A percentile compares a stretch with the other conserved stretches of the same genome.
Conservation (phyloP, 441 rosid genomes). For the Erysimum cheiri region DNA sequence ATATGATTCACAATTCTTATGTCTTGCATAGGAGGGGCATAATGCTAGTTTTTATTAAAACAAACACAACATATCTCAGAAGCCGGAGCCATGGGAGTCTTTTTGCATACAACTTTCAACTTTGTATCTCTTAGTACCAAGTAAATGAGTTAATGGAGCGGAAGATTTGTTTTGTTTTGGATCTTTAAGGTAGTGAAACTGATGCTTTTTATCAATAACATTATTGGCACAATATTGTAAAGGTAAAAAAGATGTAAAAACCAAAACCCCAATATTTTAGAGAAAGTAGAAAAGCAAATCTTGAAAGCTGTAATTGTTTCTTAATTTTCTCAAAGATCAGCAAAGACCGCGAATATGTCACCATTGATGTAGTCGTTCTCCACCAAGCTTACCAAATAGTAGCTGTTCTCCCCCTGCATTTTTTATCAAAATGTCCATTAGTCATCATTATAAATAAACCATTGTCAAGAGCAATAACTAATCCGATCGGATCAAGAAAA, state of each 20-base stretch:
- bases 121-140: background rate
- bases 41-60: background rate
- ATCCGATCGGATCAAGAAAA: background rate
- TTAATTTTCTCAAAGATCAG: constrained; percentile 55
- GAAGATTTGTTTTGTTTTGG: background rate
- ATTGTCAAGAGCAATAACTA: constrained; percentile 3
- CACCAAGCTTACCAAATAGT: constrained; percentile 91
- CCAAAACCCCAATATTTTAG: constrained; percentile 27
- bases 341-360: constrained; percentile 72
- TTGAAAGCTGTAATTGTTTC: constrained; percentile 9
- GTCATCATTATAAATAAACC: constrained; percentile 3
- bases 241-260: constrained; percentile 20
- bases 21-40: too few species aligned
- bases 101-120: background rate
- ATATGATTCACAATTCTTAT: too few species aligned
- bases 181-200: constrained; percentile 32
- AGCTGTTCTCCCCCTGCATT: constrained; percentile 80
- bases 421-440: background rate
- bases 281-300: constrained; percentile 20
- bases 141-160: background rate
- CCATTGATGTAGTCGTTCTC: constrained; percentile 83
- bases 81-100: background rate
- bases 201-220: constrained; percentile 28
- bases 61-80: background rate
- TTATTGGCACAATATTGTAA: constrained; percentile 36